Percentiles rank a stretch among this genome's conserved stretches.
phyloP scores from a whole-genome alignment of 148 eudicot genomes.

The Arbutus unedo region DNA sequence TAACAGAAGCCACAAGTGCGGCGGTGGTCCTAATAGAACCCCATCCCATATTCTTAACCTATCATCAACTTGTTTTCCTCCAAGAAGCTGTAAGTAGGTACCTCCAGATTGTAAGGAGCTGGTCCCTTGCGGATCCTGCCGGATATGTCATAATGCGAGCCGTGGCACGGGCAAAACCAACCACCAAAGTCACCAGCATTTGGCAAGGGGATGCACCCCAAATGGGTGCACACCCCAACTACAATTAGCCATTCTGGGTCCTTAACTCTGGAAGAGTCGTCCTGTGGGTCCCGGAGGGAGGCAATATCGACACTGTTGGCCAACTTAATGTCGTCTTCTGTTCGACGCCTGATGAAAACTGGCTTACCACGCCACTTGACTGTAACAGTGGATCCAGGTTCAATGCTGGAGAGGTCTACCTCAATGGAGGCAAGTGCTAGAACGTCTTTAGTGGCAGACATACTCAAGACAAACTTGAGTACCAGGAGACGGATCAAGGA shows the following conservation, averaged over 20 bases:
- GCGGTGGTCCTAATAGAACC: not conserved
- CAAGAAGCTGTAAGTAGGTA: slow-evolving; percentile 35
- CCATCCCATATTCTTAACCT: slow-evolving; percentile 9
- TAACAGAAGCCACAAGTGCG: not conserved
- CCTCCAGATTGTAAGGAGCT: slow-evolving; percentile 30
- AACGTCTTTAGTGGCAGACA: slow-evolving; percentile 41
- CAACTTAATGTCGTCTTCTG: slow-evolving; percentile 32
- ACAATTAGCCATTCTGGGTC: slow-evolving; percentile 38
- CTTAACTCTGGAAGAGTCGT: slow-evolving; percentile 33
- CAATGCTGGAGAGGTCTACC: slow-evolving; percentile 36
- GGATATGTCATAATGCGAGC: slow-evolving; percentile 35
- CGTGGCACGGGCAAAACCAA: slow-evolving; percentile 43
- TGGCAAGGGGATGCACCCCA: slow-evolving; percentile 35
- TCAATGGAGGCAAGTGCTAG: slow-evolving; percentile 41
- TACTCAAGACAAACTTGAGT: slow-evolving; percentile 30
- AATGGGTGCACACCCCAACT: slow-evolving; percentile 35
- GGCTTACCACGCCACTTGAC: slow-evolving; percentile 38
- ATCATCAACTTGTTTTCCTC: slow-evolving; percentile 33
- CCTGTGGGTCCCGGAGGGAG: slow-evolving; percentile 34
- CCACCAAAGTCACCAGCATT: slow-evolving; percentile 42
- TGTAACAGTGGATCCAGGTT: slow-evolving; percentile 32
- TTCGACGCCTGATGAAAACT: slow-evolving; percentile 32
- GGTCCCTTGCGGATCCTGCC: slow-evolving; percentile 41
- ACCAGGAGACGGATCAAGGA: slow-evolving; percentile 26
- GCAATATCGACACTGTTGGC: slow-evolving; percentile 37